Evolutionary conservation across 306 rosid species (phyloP).

Genomic region (Gleditsia sinensis): DNA sequence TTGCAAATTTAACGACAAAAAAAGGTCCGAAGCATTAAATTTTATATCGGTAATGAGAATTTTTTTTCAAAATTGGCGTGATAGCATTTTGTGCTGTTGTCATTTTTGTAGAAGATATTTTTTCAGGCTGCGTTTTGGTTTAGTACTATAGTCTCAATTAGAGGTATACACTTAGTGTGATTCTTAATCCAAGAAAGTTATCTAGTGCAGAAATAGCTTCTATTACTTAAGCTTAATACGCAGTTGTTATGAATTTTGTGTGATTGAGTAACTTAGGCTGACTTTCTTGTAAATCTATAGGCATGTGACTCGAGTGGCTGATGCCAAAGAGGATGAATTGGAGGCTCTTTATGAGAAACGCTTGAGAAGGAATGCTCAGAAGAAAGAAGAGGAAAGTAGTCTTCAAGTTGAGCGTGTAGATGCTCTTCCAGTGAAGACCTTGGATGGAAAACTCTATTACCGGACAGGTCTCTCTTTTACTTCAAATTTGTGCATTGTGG

Average conservation of each 20-base stretch:
- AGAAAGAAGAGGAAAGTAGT: constrained; percentile 60
- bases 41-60: not conserved
- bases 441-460: constrained; percentile 72
- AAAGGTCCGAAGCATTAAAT: not conserved
- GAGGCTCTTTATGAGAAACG: constrained; percentile 89
- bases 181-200: not conserved
- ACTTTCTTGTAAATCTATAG: constrained; percentile 39
- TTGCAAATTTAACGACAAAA: not conserved
- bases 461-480: constrained; percentile 51
- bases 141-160: not conserved
- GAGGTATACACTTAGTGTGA: not conserved
- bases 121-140: constrained; percentile 1
- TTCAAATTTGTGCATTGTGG: constrained; percentile 10
- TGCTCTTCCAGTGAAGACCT: constrained; percentile 87
- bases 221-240: not conserved
- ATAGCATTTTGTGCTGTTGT: not conserved
- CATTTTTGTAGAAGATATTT: not conserved
- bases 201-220: not conserved
- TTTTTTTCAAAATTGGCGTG: not conserved
- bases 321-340: constrained; percentile 83
- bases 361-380: constrained; percentile 55
- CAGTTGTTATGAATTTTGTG: constrained; percentile 25
- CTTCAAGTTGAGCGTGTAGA: constrained; percentile 79
- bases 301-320: constrained; percentile 94
- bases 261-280: constrained; percentile 13